phyloP scores from a whole-genome alignment of 2,329 filamentous ascomycete species.

The Botrytis hyacinthi region DNA sequence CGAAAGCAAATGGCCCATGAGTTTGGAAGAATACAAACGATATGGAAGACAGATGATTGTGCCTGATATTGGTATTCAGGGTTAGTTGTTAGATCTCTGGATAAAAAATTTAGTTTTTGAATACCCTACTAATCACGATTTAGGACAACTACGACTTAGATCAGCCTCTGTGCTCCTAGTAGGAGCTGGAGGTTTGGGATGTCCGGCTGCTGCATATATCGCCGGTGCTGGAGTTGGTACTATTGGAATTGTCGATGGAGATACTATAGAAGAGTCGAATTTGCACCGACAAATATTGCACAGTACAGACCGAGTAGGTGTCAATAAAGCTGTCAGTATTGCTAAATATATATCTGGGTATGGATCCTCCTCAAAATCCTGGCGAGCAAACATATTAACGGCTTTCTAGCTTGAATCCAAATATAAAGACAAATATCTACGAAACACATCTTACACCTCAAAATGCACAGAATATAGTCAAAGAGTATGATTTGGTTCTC shows the following conservation, averaged over 20 bases:
- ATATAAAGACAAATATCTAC: constrained; percentile 63
- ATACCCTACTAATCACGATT: not conserved
- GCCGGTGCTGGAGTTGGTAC: constrained; percentile 84
- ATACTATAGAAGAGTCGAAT: constrained; percentile 85
- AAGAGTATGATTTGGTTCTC: constrained; percentile 76
- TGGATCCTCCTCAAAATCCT: constrained; percentile 27
- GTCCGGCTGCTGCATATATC: constrained; percentile 88
- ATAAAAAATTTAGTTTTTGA: not conserved
- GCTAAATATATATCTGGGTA: constrained; percentile 57
- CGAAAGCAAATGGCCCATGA: constrained; percentile 62
- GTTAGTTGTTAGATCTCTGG: constrained; percentile 42
- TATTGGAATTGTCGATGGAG: constrained; percentile 82
- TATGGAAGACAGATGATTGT: constrained; percentile 93
- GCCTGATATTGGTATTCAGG: constrained; percentile 73
- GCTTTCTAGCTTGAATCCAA: constrained; percentile 65
- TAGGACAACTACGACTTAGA: constrained; percentile 75
- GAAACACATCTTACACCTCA: constrained; percentile 63
- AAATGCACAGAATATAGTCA: constrained; percentile 65
- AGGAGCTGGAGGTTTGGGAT: constrained; percentile 86
- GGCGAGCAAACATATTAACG: not conserved
- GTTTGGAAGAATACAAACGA: constrained; percentile 71
- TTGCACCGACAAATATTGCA: constrained; percentile 91
- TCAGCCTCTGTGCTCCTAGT: constrained; percentile 73
- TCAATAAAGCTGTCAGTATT: constrained; percentile 78
- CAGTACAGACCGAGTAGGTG: constrained; percentile 65